These are phyloP conservation scores for Teratosphaeria gauchensis DNA, from an alignment of 2,329 filamentous ascomycete genomes.

Conservation along the genomic window DNA sequence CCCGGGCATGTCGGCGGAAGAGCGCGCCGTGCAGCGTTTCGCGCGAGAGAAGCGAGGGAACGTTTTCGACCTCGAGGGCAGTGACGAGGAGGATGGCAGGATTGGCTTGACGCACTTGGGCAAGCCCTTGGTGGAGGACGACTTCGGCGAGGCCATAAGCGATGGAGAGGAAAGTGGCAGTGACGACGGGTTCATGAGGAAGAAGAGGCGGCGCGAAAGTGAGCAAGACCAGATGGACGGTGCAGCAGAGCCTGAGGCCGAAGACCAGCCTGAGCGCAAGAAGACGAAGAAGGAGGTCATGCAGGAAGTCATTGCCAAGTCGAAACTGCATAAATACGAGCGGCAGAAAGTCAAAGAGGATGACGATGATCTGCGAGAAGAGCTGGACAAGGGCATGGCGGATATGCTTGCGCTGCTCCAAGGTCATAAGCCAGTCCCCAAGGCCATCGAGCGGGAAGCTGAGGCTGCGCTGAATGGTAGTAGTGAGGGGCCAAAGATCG, in stretches of 20 bases:
- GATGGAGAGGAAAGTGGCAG: constrained; percentile 6
- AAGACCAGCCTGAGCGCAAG: constrained; percentile 65
- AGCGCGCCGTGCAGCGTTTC: constrained; percentile 84
- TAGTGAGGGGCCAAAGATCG: constrained; percentile 36
- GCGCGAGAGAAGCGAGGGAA: constrained; percentile 74
- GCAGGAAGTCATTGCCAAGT: constrained; percentile 96
- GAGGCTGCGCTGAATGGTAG: constrained; percentile 21
- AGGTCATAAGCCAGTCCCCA: constrained; percentile 40
- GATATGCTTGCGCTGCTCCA: constrained; percentile 65
- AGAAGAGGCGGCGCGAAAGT: constrained; percentile 34
- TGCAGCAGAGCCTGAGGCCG: constrained; percentile 42
- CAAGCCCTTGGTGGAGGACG: constrained; percentile 50
- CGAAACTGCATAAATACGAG: constrained; percentile 90
- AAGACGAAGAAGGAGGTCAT: constrained; percentile 96
- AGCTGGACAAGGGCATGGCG: constrained; percentile 74
- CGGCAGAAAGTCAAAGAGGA: constrained; percentile 86
- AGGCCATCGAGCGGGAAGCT: constrained; percentile 9
- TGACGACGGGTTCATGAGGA: constrained; percentile 30
- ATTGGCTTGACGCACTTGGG: constrained; percentile 71
- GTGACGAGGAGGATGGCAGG: constrained; percentile 48
- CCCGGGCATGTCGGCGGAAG: constrained; percentile 83
- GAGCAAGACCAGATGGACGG: constrained; percentile 38
- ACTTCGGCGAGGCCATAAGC: constrained; percentile 33
- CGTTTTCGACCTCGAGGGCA: constrained; percentile 85
- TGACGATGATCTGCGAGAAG: constrained; percentile 75